Conservation (phyloP, 495 filamentous ascomycete species). For the Hypoxylon rickii region DNA sequence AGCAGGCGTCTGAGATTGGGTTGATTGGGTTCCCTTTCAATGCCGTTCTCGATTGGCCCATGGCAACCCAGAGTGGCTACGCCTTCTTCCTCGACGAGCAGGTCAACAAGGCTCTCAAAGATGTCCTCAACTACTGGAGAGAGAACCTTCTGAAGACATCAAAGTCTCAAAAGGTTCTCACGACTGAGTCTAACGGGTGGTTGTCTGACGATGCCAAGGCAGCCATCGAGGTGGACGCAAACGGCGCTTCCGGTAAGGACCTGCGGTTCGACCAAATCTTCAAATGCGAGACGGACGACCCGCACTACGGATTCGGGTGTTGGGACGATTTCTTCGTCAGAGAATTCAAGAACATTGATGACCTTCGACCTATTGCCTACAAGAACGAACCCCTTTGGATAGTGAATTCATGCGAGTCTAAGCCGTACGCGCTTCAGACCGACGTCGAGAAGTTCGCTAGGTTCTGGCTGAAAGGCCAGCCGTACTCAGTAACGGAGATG, state of each 20-base stretch:
- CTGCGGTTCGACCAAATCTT: constrained; percentile 46
- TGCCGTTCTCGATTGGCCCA: constrained; percentile 64
- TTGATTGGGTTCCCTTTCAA: constrained; percentile 40
- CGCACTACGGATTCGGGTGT: constrained; percentile 55
- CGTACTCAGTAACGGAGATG: constrained; percentile 59
- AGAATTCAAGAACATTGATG: constrained; percentile 43
- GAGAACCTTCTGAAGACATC: constrained; percentile 49
- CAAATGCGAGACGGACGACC: constrained; percentile 40
- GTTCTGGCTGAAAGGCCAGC: constrained; percentile 66
- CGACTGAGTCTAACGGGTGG: constrained; percentile 51
- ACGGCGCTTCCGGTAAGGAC: constrained; percentile 1
- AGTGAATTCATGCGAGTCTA: constrained; percentile 62
- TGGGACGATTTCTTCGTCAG: constrained; percentile 71
- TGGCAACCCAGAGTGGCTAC: constrained; percentile 62
- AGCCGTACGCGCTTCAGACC: constrained; percentile 43
- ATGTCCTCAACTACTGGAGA: constrained; percentile 63
- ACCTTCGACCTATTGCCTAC: constrained; percentile 56
- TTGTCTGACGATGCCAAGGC: constrained; percentile 45
- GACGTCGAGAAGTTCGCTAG: constrained; percentile 41
- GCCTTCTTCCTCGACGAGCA: constrained; percentile 58
- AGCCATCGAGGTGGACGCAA: constrained; percentile 29
- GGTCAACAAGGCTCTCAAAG: constrained; percentile 61
- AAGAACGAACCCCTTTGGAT: constrained; percentile 51
- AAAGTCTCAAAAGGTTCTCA: constrained; percentile 54
- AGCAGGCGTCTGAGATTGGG: constrained; percentile 33